phyloP scores from a whole-genome alignment of 768 basidiomycete genomes.

The Pleurotus citrinopileatus region DNA sequence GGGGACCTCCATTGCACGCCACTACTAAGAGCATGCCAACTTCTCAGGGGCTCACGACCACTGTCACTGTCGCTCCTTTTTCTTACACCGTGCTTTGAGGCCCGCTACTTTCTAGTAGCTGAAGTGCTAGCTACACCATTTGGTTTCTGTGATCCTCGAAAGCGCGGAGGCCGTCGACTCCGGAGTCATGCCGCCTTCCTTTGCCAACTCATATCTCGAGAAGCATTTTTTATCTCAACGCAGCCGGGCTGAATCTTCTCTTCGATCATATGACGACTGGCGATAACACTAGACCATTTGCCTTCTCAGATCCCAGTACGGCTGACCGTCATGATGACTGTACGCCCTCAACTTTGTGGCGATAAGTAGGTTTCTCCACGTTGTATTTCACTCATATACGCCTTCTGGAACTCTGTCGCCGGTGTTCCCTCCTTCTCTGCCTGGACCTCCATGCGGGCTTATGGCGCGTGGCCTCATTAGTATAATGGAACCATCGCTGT shows the following conservation, averaged over 20 bases:
- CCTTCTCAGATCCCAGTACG: neutral
- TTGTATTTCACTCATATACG: neutral
- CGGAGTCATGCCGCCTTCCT: neutral
- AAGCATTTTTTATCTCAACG: neutral
- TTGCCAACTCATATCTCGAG: constrained; percentile 8
- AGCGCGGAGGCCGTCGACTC: no score
- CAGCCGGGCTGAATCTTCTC: neutral
- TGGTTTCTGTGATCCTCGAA: no score
- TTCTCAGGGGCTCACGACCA: no score
- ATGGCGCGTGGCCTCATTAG: constrained; percentile 1
- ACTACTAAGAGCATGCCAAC: no score
- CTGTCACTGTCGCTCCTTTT: no score
- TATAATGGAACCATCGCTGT: neutral
- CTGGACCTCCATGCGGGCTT: neutral
- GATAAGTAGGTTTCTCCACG: neutral
- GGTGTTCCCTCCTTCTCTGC: neutral
- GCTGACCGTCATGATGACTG: neutral
- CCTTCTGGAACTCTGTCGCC: neutral
- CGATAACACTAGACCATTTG: constrained; percentile 4
- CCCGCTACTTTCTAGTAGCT: no score
- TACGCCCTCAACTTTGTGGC: neutral
- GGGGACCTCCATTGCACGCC: no score
- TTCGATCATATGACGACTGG: constrained; percentile 6
- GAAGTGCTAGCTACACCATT: no score
- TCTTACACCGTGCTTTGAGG: no score